phyloP scores from a whole-genome alignment of 441 rosid genomes.

The Theobroma grandiflorum region DNA sequence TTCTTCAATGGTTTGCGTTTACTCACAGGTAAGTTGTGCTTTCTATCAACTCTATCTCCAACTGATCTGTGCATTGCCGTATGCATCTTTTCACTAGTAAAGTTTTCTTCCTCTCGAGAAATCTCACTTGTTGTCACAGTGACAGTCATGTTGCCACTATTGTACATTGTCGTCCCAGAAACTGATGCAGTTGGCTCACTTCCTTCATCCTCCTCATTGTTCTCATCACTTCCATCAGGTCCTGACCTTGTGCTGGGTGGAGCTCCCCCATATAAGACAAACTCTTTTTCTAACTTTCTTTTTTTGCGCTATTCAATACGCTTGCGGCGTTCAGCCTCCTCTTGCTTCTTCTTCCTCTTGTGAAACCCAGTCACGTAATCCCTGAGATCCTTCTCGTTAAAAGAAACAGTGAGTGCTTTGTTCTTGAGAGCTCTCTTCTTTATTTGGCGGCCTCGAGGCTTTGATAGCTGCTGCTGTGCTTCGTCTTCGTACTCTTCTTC shows the following conservation, averaged over 20 bases:
- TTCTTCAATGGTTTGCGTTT: conserved; percentile 68
- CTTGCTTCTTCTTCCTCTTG: conserved; percentile 93
- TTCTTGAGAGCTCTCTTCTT: conserved; percentile 83
- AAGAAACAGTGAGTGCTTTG: conserved; percentile 73
- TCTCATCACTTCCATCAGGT: conserved; percentile 45
- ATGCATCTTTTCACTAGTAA: conserved; percentile 29
- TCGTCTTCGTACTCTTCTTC: conserved; percentile 45
- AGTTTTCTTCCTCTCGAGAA: conserved; percentile 54
- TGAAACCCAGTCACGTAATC: conserved; percentile 93
- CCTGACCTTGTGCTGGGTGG: conserved; percentile 38
- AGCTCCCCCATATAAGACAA: conserved; percentile 53
- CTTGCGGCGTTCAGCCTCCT: conserved; percentile 66
- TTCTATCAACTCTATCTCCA: conserved; percentile 38
- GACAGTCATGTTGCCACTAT: conserved; percentile 70
- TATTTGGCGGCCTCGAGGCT: conserved; percentile 54
- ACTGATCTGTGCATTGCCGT: conserved; percentile 35
- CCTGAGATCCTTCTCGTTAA: conserved; percentile 91
- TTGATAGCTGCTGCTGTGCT: conserved; percentile 40
- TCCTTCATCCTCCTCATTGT: conserved; percentile 55
- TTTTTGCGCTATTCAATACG: conserved; percentile 78
- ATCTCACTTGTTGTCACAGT: conserved; percentile 85
- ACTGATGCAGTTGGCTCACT: conserved; percentile 50
- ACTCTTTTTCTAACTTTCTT: conserved; percentile 78
- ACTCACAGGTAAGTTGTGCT: conserved; percentile 45
- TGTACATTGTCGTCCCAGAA: conserved; percentile 65